Conservation (phyloP, 176 grass and related monocot genomes). For the Tillandsia fasciculata region DNA sequence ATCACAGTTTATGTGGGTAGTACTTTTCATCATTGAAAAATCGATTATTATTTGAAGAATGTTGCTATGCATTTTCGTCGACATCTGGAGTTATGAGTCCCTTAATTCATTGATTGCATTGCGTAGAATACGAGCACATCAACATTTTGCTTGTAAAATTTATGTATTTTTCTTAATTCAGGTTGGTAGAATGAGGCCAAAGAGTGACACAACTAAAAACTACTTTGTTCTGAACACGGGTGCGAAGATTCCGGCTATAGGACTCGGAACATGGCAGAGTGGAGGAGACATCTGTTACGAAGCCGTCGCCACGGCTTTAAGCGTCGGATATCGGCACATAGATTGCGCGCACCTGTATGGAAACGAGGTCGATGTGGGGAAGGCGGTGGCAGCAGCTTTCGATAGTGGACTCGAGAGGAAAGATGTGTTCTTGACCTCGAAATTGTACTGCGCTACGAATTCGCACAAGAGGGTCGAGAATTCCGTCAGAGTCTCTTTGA, state of each 20-base stretch:
- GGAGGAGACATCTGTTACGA: slow-evolving; percentile 29
- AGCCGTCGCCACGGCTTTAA: slow-evolving; percentile 27
- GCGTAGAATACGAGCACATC: too few species aligned
- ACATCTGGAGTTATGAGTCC: too few species aligned
- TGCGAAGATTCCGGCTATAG: slow-evolving; percentile 32
- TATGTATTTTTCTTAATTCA: background rate
- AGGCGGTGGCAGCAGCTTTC: slow-evolving; percentile 25
- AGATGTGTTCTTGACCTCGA: slow-evolving; percentile 37
- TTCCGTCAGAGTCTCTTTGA: slow-evolving; percentile 31
- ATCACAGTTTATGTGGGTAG: too few species aligned
- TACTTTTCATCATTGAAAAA: too few species aligned
- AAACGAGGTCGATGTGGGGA: slow-evolving; percentile 33
- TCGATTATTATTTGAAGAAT: too few species aligned
- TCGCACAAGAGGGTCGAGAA: slow-evolving; percentile 37
- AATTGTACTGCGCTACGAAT: slow-evolving; percentile 30
- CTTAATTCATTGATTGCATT: too few species aligned
- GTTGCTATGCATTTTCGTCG: too few species aligned
- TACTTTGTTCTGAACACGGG: slow-evolving; percentile 41
- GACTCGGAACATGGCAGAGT: slow-evolving; percentile 41
- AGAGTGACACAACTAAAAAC: slow-evolving; percentile 10
- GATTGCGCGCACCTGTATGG: slow-evolving; percentile 42
- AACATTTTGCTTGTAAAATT: too few species aligned
- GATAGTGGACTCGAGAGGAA: slow-evolving; percentile 24
- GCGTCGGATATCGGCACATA: slow-evolving; percentile 29
- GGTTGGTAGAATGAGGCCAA: slow-evolving; percentile 9